phyloP scores from a whole-genome alignment of 2,329 filamentous ascomycete genomes.

The Monosporascus sp. region DNA sequence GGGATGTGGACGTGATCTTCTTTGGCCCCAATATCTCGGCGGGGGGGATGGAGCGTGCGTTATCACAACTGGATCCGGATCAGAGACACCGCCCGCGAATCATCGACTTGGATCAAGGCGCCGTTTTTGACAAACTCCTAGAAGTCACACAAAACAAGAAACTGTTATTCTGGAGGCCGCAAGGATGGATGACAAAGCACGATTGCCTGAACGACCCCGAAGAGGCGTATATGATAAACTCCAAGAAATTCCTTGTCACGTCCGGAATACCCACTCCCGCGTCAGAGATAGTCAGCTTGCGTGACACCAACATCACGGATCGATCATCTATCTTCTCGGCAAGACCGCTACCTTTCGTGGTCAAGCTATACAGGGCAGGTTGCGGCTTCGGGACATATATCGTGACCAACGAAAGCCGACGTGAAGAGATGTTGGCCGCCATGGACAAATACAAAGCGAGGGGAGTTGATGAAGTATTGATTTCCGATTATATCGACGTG shows the following conservation, averaged over 20 bases:
- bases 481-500: constrained; percentile 15
- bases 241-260: constrained; percentile 15
- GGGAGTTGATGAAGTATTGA: constrained; percentile 13
- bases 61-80: constrained; percentile 13
- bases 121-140: constrained; percentile 4
- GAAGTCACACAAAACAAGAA: constrained; percentile 7
- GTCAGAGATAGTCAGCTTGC: constrained; percentile 8
- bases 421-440: constrained; percentile 3
- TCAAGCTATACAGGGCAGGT: constrained; percentile 18
- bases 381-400: constrained; percentile 20
- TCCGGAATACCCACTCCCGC: constrained; percentile 15
- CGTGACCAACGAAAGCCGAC: constrained; percentile 9
- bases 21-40: constrained; percentile 14
- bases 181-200: constrained; percentile 17
- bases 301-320: constrained; percentile 2
- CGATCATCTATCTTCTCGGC: constrained; percentile 3
- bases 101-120: constrained; percentile 9
- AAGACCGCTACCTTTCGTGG: constrained; percentile 14
- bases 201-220: constrained; percentile 14
- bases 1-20: constrained; percentile 16
- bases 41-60: constrained; percentile 9
- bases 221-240: constrained; percentile 18
- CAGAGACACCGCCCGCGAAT: constrained; percentile 13
- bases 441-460: constrained; percentile 10
- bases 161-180: constrained; percentile 18